These are phyloP conservation scores for Funneliformis caledonium DNA, from an alignment of 371 early-diverging fungal genomes.

Conservation along the genomic window DNA sequence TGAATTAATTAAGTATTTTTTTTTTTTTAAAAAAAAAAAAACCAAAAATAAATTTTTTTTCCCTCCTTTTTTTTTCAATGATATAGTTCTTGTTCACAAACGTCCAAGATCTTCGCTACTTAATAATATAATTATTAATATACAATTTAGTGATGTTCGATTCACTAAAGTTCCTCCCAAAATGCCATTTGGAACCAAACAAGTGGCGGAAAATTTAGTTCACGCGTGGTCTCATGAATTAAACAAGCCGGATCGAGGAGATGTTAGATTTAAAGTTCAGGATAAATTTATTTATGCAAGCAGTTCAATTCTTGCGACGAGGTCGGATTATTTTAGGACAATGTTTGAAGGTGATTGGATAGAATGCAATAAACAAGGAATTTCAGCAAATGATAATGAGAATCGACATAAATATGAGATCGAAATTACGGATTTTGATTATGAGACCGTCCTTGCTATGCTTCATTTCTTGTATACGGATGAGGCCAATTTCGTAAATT, in stretches of 20 bases:
- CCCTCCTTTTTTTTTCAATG: not conserved
- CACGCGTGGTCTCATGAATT: conserved; percentile 25
- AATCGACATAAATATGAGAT: conserved; percentile 8
- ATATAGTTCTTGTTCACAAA: not conserved
- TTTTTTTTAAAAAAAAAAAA: not conserved
- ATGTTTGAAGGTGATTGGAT: conserved; percentile 25
- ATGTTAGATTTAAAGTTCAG: conserved; percentile 5
- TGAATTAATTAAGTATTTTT: not conserved
- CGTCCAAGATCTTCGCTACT: not conserved
- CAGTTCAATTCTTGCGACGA: conserved; percentile 4
- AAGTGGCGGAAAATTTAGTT: conserved; percentile 1
- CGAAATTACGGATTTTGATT: conserved; percentile 18
- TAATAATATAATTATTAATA: not conserved
- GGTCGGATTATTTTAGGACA: conserved; percentile 22
- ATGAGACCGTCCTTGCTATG: conserved; percentile 21
- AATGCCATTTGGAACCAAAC: not conserved
- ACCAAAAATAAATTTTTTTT: not conserved
- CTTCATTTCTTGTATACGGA: conserved; percentile 30
- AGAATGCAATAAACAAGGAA: not conserved
- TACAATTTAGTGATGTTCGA: conserved; percentile 1
- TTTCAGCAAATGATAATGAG: not conserved
- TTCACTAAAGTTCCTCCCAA: not conserved
- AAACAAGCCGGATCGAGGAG: conserved; percentile 17
- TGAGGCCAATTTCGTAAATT: not conserved
- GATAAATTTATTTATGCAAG: conserved; percentile 17